Percentiles rank a stretch among this genome's conserved stretches.
These are phyloP conservation scores for Aspergillus campestris DNA, from an alignment of 495 filamentous ascomycete genomes.

Conservation along the genomic window DNA sequence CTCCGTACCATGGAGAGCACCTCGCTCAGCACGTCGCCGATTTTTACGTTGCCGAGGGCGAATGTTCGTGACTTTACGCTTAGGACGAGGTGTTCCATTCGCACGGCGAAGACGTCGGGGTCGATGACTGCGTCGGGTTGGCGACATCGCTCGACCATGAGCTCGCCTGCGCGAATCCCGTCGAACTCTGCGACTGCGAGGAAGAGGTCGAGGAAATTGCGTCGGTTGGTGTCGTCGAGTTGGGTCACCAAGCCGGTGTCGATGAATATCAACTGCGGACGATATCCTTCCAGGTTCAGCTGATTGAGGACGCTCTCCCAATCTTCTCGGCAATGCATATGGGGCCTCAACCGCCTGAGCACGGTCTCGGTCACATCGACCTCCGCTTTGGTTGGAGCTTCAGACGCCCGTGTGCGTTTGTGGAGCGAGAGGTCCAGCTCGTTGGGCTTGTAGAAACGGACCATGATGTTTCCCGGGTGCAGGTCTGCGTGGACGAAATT, in stretches of 20 bases:
- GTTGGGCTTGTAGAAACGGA: slow-evolving; percentile 87
- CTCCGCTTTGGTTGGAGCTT: slow-evolving; percentile 41
- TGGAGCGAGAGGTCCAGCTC: slow-evolving; percentile 54
- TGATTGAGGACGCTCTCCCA: slow-evolving; percentile 67
- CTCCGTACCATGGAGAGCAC: slow-evolving; percentile 85
- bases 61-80: slow-evolving; percentile 84
- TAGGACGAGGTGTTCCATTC: slow-evolving; percentile 93
- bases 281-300: slow-evolving; percentile 84
- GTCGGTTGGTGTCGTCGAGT: slow-evolving; percentile 74
- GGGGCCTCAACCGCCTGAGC: slow-evolving; percentile 66
- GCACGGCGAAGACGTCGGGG: slow-evolving; percentile 79
- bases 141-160: slow-evolving; percentile 93
- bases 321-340: slow-evolving; percentile 49
- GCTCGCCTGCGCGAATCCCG: slow-evolving; percentile 85
- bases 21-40: slow-evolving; percentile 87
- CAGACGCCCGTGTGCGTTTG: slow-evolving; percentile 41
- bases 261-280: slow-evolving; percentile 94
- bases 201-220: slow-evolving; percentile 94
- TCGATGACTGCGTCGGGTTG: slow-evolving; percentile 86
- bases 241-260: slow-evolving; percentile 96
- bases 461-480: slow-evolving; percentile 99
- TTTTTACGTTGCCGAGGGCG: slow-evolving; percentile 89
- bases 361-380: slow-evolving; percentile 84
- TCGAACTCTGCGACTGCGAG: slow-evolving; percentile 94
- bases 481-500: slow-evolving; percentile 99